Base-by-base conservation (phyloP, 2,329 filamentous ascomycete genomes). In the Rosellinia necatrix region DNA sequence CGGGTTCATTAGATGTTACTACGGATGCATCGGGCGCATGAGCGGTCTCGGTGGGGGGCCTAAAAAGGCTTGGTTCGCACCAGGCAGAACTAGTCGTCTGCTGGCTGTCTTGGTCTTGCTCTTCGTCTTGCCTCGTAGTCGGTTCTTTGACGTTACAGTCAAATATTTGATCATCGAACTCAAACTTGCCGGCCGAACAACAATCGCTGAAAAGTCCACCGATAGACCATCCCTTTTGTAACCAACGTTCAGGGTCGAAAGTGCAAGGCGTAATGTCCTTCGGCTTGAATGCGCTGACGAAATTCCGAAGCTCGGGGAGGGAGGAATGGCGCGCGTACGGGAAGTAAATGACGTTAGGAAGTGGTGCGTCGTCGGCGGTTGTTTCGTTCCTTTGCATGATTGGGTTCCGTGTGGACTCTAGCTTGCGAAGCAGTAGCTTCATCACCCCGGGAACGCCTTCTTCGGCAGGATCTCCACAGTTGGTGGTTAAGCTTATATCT, bases 271-370 rank as follows among this genome's bases (percentile, higher is more conserved):
- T 89, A 2, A 97, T 77, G 64, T 97, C 91, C 41, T 75, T 83
- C 0, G 92, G 92, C 24, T 76, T 81, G 64, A 97, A 89, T 0
- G 79, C 77, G 3, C 77, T 70, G 1, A 96, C 78, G 1, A 97
- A 75, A 49, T 85, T 74, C 60, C 90, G 88, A 2, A 96, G 80
- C 69, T 97, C 93, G 0, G 78, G 76, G 58, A 94, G 93, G 0
- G 91, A 96, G 0, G 93, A 96, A 71, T 97, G 93, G 1, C 93
- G 83, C 0, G 93, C 93, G 68, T 92, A 97, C 0, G 92, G 90
- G 63, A 96, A 97, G 0, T 70, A 74, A 3, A 87, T 82, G 0
- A 67, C 66, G 10, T 64, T 74, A 0, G 79, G 74, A 2, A 82
- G 66, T 0, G 30, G 8, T 1, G 40, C 3, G 15, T 47, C 29